Conservation (phyloP, 2,329 filamentous ascomycete genomes). For the Botrytis squamosa region DNA sequence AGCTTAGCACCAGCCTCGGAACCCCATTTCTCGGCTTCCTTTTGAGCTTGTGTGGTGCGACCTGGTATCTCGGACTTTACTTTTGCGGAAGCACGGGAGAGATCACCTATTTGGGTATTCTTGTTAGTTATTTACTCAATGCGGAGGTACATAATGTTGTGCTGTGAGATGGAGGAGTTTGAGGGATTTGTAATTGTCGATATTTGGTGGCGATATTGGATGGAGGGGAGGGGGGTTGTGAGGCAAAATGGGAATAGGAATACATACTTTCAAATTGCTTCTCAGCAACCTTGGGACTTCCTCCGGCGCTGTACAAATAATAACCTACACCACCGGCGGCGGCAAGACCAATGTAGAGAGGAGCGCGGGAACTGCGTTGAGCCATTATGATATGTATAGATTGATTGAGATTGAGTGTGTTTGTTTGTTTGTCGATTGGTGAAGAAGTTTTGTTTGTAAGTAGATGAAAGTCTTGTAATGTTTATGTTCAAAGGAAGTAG, state of each 20-base stretch:
- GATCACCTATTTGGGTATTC: constrained; percentile 62
- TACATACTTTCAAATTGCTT: constrained; percentile 79
- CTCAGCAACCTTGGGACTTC: constrained; percentile 77
- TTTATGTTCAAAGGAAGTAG: not conserved
- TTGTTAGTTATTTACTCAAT: constrained; percentile 17
- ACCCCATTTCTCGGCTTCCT: constrained; percentile 61
- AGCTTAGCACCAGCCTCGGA: constrained; percentile 62
- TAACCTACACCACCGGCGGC: constrained; percentile 73
- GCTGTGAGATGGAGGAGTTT: too few relatives aligned
- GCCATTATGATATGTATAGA: constrained; percentile 33
- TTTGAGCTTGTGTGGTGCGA: constrained; percentile 60
- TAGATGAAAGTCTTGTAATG: too few relatives aligned
- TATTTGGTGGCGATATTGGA: not conserved
- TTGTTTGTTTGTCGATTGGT: not conserved
- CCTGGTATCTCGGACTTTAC: constrained; percentile 66
- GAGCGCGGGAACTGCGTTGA: constrained; percentile 40
- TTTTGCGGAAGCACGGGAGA: constrained; percentile 64
- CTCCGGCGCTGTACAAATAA: constrained; percentile 88
- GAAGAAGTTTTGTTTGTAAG: not conserved
- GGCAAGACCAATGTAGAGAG: constrained; percentile 55
- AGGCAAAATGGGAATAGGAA: not conserved
- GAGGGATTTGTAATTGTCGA: not conserved
- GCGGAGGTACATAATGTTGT: too few relatives aligned
- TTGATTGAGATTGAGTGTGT: constrained; percentile 4
- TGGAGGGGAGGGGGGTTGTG: not conserved